Base-by-base conservation (phyloP, 345 rosid genomes). In the Clausena lansium region DNA sequence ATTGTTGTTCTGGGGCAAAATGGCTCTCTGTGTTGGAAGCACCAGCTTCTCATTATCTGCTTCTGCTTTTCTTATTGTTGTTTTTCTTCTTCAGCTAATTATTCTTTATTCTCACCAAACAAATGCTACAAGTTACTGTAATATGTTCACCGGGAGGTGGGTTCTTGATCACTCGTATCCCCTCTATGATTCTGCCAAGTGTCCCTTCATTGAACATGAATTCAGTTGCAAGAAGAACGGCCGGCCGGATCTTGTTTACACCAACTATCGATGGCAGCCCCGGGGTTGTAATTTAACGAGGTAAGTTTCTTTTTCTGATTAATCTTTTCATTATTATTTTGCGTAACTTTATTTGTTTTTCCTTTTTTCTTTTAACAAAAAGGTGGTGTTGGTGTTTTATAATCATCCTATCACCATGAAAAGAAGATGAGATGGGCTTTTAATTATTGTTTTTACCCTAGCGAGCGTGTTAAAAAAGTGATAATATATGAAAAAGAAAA, bases 191-290 rank as follows among this genome's bases (percentile, higher is more conserved):
- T n/a, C 89, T 2, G 80, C 92, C 55, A 63, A 66, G 66, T 94
- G 98, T 84, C 92, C 93, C 0, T 93, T 91, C 86, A 85, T 94
- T 22, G 85, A 91, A 70, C 83, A 67, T 5, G 96, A 90, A 83
- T 94, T 91, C 81, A 61, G 62, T 68, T 92, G 97, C 85, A 80
- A 78, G 77, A 85, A 62, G 65, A 91, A 94, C 73, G 98, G 97
- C 71, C 91, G 97, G 55, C 91, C 90, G 4, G 98, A 94, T 83
- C 84, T 80, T 38, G 69, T 70, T 33, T 90, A 85, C 82, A 60
- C 93, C 58, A 55, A 83, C 9, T 93, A 90, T 79, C 79, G 90
- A 72, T 94, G 98, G 98, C 88, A 87, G 78, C 98, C 98, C 73
- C 83, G 63, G 6, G 73, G 25, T 76, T 94, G 98, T 84, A 76